Evolutionary conservation across 2,329 filamentous ascomycete species (phyloP).

Genomic region (Blastomyces silverae): DNA sequence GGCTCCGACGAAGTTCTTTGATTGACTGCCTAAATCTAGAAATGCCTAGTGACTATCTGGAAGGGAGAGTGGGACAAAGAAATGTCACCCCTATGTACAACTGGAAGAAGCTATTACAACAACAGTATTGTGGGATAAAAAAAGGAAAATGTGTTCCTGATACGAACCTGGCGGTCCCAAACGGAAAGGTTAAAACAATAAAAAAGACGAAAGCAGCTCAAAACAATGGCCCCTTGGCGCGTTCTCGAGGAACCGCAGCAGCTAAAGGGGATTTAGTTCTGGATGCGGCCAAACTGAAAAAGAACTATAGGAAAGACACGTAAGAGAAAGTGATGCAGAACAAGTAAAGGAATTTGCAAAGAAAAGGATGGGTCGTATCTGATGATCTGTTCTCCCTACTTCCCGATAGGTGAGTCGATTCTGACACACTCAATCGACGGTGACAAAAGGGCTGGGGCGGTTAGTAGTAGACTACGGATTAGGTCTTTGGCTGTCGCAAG

Average conservation of each 20-base stretch:
- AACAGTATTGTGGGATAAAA: neutral
- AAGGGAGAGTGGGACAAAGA: neutral
- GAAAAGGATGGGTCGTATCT: conserved; percentile 1
- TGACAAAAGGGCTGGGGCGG: neutral
- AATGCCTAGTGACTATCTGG: conserved; percentile 6
- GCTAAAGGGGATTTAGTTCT: neutral
- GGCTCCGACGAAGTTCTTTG: conserved; percentile 13
- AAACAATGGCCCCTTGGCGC: neutral
- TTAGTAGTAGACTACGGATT: conserved; percentile 11
- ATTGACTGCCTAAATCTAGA: conserved; percentile 16
- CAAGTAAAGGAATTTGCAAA: conserved; percentile 1
- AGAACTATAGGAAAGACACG: neutral
- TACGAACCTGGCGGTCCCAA: neutral
- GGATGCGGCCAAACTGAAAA: neutral
- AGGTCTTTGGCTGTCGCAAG: neutral
- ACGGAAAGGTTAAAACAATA: neutral
- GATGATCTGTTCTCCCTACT: neutral
- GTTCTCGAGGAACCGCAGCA: neutral
- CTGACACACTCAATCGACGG: neutral
- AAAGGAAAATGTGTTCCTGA: neutral
- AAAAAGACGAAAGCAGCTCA: neutral
- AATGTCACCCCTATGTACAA: conserved; percentile 7
- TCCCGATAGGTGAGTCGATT: neutral
- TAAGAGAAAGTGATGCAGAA: neutral
- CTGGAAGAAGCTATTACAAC: conserved; percentile 4